Evolutionary conservation across 805 yeast genomes (phyloP).

Genomic region (Deakozyma indianensis): DNA sequence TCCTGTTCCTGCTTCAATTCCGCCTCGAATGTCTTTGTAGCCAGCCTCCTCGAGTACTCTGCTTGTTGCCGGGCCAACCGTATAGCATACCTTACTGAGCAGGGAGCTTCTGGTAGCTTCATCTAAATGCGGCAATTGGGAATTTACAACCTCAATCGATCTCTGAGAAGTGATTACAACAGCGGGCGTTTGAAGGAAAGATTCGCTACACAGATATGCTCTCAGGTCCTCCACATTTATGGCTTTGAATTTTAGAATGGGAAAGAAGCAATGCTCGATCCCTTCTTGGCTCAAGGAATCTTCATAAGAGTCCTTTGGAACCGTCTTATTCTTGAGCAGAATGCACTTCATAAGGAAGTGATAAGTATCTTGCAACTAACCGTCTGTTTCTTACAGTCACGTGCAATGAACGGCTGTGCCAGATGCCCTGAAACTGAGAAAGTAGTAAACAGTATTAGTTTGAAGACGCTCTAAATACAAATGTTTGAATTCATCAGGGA

Average conservation of each 20-base stretch:
- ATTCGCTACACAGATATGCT: not conserved
- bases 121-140: not conserved
- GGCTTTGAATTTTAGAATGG: not conserved
- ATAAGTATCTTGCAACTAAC: no score
- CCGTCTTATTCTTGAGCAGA: not conserved
- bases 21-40: not conserved
- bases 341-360: not conserved
- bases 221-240: not conserved
- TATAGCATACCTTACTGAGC: not conserved
- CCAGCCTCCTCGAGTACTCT: not conserved
- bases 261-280: not conserved
- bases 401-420: no score
- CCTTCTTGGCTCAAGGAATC: not conserved
- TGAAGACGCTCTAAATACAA: no score
- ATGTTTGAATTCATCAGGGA: no score
- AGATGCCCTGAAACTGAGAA: no score
- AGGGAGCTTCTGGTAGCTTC: not conserved
- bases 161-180: not conserved
- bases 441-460: no score
- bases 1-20: not conserved
- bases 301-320: not conserved
- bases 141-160: not conserved
- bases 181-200: not conserved
- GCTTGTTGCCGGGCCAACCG: not conserved
- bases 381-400: no score